Evolutionary conservation across 164 flowering plant species (phyloP).

Genomic region (Buxus sempervirens): DNA sequence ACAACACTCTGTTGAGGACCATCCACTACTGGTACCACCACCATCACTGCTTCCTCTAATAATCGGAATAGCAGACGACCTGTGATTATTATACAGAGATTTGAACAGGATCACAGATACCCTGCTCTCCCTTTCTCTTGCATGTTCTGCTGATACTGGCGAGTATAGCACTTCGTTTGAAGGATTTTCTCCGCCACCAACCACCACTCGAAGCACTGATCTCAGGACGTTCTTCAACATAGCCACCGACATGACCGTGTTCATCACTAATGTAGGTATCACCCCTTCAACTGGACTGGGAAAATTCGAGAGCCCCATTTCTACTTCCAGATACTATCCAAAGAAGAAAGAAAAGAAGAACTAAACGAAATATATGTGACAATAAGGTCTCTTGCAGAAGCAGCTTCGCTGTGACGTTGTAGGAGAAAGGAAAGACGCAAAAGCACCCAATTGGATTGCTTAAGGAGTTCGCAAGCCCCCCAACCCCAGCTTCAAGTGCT

Average conservation of each 20-base stretch:
- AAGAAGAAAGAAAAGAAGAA: neutral
- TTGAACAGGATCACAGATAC: conserved; percentile 36
- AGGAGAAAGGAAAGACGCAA: neutral
- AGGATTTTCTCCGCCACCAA: conserved; percentile 17
- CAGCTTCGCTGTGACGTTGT: neutral
- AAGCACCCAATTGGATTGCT: neutral
- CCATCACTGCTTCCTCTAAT: neutral
- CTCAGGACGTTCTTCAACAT: conserved; percentile 42
- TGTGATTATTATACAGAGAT: conserved; percentile 23
- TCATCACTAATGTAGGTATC: conserved; percentile 54
- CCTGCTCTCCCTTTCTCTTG: conserved; percentile 26
- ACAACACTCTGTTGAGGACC: conserved; percentile 42
- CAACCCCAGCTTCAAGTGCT: too few species aligned
- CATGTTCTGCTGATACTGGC: conserved; percentile 12
- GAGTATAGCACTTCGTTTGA: conserved; percentile 20
- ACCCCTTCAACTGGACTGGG: conserved; percentile 52
- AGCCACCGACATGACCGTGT: conserved; percentile 49
- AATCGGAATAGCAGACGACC: neutral
- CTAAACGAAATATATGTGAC: neutral
- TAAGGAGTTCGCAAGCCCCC: too few species aligned
- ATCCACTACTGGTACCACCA: too few species aligned
- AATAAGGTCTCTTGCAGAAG: too few species aligned
- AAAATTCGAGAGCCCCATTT: conserved; percentile 65
- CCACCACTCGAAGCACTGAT: conserved; percentile 39
- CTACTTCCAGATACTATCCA: neutral